These are phyloP conservation scores for Xerocomus nothofagi DNA, from an alignment of 1,284 basidiomycete genomes.

Conservation along the genomic window DNA sequence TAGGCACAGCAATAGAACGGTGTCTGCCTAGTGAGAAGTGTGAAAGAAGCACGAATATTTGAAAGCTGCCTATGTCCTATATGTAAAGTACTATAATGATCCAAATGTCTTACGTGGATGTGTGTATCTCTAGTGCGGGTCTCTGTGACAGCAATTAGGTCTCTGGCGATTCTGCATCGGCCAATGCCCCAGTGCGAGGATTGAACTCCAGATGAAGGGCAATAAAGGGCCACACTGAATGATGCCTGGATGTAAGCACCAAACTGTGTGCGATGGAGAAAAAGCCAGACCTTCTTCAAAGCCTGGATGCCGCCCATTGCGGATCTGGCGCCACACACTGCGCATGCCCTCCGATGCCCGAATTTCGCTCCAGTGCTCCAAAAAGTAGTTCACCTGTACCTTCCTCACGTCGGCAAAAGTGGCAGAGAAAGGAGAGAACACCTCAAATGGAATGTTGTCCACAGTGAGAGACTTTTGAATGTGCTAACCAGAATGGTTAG, in stretches of 20 bases:
- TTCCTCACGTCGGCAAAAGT: conserved; percentile 83
- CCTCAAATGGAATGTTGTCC: conserved; percentile 82
- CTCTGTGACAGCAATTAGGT: conserved; percentile 6
- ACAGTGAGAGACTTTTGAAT: conserved; percentile 75
- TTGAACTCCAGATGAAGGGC: conserved; percentile 65
- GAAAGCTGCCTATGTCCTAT: neutral
- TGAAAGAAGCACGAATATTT: neutral
- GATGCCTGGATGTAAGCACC: conserved; percentile 1
- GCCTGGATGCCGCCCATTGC: conserved; percentile 77
- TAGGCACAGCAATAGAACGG: neutral
- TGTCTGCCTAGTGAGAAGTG: neutral
- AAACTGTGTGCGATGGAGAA: neutral
- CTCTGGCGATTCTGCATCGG: conserved; percentile 24
- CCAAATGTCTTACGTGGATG: conserved; percentile 7
- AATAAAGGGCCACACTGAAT: conserved; percentile 67
- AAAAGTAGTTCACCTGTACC: conserved; percentile 77
- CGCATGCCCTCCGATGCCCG: conserved; percentile 79
- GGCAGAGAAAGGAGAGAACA: conserved; percentile 82
- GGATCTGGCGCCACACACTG: conserved; percentile 80
- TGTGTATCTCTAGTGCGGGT: conserved; percentile 3
- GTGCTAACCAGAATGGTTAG: conserved; percentile 46
- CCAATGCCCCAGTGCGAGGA: conserved; percentile 29
- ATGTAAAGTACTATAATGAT: conserved; percentile 10
- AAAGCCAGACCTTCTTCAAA: conserved; percentile 67
- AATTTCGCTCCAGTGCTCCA: conserved; percentile 81